These are phyloP conservation scores for Claviceps cyperi DNA, from an alignment of 2,329 filamentous ascomycete genomes.

Conservation along the genomic window DNA sequence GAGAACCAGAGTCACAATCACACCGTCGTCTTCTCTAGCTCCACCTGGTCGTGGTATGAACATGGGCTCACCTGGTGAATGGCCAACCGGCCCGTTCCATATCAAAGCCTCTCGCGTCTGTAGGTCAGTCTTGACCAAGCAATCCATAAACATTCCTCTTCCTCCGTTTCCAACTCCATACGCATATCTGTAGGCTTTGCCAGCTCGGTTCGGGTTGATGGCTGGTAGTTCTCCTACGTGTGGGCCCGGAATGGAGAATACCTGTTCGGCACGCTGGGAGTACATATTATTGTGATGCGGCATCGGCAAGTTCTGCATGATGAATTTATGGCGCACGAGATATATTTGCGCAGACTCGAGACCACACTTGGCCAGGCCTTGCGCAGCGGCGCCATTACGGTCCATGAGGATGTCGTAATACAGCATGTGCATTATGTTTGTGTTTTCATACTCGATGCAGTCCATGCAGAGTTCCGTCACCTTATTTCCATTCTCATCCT, in stretches of 20 bases:
- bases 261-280: constrained; percentile 15
- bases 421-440: constrained; percentile 49
- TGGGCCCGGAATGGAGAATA: constrained; percentile 34
- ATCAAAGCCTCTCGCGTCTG: constrained; percentile 32
- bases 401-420: constrained; percentile 56
- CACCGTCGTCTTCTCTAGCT: constrained; percentile 45
- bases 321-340: constrained; percentile 31
- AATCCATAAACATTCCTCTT: constrained; percentile 45
- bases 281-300: constrained; percentile 6
- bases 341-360: constrained; percentile 19
- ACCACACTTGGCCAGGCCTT: constrained; percentile 27
- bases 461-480: constrained; percentile 47
- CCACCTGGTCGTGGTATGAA: constrained; percentile 39
- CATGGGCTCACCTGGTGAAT: constrained; percentile 56
- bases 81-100: constrained; percentile 43
- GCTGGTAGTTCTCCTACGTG: constrained; percentile 49
- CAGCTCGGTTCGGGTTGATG: constrained; percentile 44
- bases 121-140: constrained; percentile 51
- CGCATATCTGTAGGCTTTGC: constrained; percentile 41
- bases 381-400: constrained; percentile 29
- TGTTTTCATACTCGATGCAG: constrained; percentile 45
- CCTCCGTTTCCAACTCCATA: constrained; percentile 44
- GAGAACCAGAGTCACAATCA: constrained; percentile 47
- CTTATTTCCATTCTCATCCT: constrained; percentile 19
- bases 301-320: constrained; percentile 13